Percentiles rank a stretch among this genome's conserved stretches.
Evolutionary conservation across 2,329 filamentous ascomycete genomes (phyloP).

Genomic region (Fragosphaeria purpurea): DNA sequence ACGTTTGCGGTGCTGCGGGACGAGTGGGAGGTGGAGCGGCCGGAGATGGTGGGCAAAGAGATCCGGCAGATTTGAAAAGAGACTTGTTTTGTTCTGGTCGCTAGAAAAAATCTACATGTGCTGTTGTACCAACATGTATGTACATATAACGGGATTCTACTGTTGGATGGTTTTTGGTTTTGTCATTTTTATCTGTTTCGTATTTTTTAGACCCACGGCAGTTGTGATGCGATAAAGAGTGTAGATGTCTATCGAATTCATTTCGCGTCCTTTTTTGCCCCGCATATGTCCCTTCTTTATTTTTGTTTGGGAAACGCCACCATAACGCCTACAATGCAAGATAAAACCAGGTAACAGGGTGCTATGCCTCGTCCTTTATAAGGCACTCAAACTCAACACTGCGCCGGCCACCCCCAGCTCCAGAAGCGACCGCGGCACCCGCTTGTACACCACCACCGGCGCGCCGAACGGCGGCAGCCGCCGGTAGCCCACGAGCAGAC

Average conservation of each 20-base stretch:
- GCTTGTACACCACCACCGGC: conserved; percentile 32
- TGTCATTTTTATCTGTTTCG: no score
- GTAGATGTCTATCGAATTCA: no score
- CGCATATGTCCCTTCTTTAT: neutral
- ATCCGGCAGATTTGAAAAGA: conserved; percentile 61
- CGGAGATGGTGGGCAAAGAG: conserved; percentile 82
- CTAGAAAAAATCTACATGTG: no score
- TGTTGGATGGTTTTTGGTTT: no score
- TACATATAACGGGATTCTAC: no score
- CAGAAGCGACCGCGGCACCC: conserved; percentile 23
- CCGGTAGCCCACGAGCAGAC: conserved; percentile 28
- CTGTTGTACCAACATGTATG: no score
- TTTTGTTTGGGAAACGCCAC: no score
- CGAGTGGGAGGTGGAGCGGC: conserved; percentile 86
- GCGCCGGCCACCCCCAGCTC: conserved; percentile 38
- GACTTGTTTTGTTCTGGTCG: neutral
- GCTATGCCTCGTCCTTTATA: no score
- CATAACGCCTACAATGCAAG: neutral
- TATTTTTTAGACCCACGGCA: neutral
- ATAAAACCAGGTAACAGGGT: no score
- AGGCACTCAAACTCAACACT: conserved; percentile 24
- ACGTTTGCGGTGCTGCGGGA: conserved; percentile 83
- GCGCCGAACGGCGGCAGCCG: conserved; percentile 35
- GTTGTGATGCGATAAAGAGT: no score
- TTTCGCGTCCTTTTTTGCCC: no score